Conservation (phyloP, 352 stramenopile genomes). For the Globisporangium viniferum region DNA sequence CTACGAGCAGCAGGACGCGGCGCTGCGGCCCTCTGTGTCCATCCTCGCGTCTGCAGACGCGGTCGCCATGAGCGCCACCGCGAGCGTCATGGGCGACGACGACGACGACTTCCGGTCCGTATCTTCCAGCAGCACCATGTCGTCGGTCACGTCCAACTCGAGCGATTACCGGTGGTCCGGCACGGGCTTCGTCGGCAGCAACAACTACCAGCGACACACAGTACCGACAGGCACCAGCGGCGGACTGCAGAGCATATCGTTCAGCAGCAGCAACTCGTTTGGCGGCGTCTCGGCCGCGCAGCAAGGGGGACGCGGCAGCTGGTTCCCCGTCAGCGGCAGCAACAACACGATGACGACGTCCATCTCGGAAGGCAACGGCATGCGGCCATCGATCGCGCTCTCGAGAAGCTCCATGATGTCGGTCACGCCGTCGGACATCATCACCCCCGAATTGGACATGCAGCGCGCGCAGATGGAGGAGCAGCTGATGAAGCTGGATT, state of each 20-base stretch:
- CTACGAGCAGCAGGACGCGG: constrained; percentile 59
- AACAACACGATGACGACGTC: neutral
- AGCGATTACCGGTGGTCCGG: constrained; percentile 80
- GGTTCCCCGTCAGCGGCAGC: constrained; percentile 44
- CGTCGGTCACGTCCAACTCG: constrained; percentile 43
- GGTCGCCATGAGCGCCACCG: constrained; percentile 38
- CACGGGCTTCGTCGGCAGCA: constrained; percentile 69
- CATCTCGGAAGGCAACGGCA: constrained; percentile 8
- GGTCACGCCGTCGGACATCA: constrained; percentile 60
- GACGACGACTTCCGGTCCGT: constrained; percentile 81
- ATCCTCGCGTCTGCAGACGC: constrained; percentile 48
- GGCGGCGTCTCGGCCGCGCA: constrained; percentile 20
- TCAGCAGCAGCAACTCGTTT: constrained; percentile 31
- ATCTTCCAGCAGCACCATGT: constrained; percentile 61
- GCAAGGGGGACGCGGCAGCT: constrained; percentile 41
- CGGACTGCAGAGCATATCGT: constrained; percentile 4
- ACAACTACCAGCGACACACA: constrained; percentile 53
- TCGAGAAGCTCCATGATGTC: constrained; percentile 48
- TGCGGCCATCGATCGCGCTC: constrained; percentile 35
- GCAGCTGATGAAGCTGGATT: constrained; percentile 50
- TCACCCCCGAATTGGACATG: constrained; percentile 67
- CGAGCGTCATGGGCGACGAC: constrained; percentile 73
- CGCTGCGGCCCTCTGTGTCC: constrained; percentile 60
- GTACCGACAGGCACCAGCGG: constrained; percentile 5
- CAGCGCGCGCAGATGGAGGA: constrained; percentile 80